These are phyloP conservation scores for Pleurotus platypus DNA, from an alignment of 768 basidiomycete genomes.

Conservation along the genomic window DNA sequence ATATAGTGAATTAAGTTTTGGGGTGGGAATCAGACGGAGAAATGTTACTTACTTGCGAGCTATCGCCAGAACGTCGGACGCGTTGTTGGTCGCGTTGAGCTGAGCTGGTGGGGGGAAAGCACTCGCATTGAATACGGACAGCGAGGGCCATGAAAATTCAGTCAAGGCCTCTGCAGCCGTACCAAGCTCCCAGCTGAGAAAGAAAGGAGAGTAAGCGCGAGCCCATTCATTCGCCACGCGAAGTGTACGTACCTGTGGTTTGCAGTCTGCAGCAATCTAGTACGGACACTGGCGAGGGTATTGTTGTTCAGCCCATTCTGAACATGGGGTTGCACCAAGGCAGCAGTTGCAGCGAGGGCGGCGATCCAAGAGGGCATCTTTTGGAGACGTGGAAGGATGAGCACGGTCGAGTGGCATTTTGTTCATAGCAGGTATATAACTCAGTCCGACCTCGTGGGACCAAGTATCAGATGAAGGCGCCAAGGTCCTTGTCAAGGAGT, in stretches of 20 bases:
- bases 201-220: not conserved
- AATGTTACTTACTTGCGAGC: conserved; percentile 28
- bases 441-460: conserved; percentile 5
- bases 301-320: conserved; percentile 20
- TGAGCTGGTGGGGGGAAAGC: conserved; percentile 37
- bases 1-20: not conserved
- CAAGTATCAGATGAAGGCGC: not conserved
- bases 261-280: conserved; percentile 22
- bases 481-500: too few relatives aligned
- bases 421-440: not conserved
- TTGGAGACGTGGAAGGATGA: not conserved
- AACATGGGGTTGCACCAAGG: conserved; percentile 10
- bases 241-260: conserved; percentile 20
- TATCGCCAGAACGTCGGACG: conserved; percentile 38
- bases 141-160: conserved; percentile 44
- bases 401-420: not conserved
- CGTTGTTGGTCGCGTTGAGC: conserved; percentile 24
- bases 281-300: conserved; percentile 21
- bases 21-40: not conserved
- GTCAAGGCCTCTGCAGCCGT: conserved; percentile 53
- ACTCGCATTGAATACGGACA: conserved; percentile 45
- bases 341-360: conserved; percentile 1
- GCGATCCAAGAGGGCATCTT: conserved; percentile 7
- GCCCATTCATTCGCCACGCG: too few relatives aligned
- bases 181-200: conserved; percentile 55